phyloP scores from a whole-genome alignment of 495 filamentous ascomycete species.

The Lophiotrema nucula region DNA sequence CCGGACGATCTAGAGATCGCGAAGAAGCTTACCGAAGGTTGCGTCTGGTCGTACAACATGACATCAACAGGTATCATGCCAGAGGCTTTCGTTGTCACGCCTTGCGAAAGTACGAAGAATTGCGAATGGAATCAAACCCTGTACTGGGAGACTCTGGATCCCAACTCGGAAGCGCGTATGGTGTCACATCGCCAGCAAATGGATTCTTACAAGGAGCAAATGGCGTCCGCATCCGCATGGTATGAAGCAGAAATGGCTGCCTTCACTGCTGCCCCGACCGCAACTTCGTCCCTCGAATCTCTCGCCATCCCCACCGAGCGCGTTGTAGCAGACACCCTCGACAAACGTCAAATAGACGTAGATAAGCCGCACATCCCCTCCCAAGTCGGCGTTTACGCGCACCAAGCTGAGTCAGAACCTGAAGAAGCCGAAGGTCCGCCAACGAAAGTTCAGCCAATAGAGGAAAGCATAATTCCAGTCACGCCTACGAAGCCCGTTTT shows the following conservation, averaged over 20 bases:
- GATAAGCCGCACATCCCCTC: background rate
- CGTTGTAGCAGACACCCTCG: slow-evolving; percentile 3
- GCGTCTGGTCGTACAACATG: slow-evolving; percentile 87
- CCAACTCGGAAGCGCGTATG: slow-evolving; percentile 4
- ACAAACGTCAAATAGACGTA: slow-evolving; percentile 11
- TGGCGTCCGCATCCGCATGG: slow-evolving; percentile 12
- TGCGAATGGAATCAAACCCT: slow-evolving; percentile 77
- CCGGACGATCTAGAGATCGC: slow-evolving; percentile 79
- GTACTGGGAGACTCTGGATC: slow-evolving; percentile 32
- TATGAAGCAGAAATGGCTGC: slow-evolving; percentile 22
- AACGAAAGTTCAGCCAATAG: slow-evolving; percentile 6
- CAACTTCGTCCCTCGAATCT: background rate
- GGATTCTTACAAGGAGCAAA: slow-evolving; percentile 6
- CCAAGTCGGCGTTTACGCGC: background rate
- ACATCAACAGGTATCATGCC: slow-evolving; percentile 79
- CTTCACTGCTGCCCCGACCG: slow-evolving; percentile 11
- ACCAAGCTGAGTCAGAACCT: background rate
- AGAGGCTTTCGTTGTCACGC: slow-evolving; percentile 64
- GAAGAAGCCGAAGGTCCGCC: slow-evolving; percentile 15
- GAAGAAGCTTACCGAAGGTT: slow-evolving; percentile 81
- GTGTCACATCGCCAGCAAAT: slow-evolving; percentile 18
- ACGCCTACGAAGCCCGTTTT: slow-evolving; percentile 12
- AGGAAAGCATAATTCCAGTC: background rate
- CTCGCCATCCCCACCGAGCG: slow-evolving; percentile 3
- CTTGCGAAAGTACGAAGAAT: slow-evolving; percentile 61